phyloP scores from a whole-genome alignment of 345 rosid genomes.

The Turnera subulata region DNA sequence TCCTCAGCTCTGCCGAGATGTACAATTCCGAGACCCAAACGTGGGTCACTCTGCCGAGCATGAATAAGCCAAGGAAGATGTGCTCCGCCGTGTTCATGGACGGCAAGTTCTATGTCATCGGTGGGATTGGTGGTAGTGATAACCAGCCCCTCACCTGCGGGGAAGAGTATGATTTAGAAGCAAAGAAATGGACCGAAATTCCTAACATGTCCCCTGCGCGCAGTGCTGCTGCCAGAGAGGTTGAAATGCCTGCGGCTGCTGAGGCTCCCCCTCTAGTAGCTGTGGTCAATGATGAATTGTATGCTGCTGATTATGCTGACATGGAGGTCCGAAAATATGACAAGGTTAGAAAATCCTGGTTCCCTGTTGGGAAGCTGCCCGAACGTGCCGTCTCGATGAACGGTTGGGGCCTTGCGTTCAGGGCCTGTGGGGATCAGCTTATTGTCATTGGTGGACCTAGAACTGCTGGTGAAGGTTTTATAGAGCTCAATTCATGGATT shows the following conservation, averaged over 20 bases:
- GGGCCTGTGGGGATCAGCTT: conserved; percentile 83
- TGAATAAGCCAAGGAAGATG: conserved; percentile 86
- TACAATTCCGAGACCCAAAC: conserved; percentile 79
- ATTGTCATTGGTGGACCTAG: conserved; percentile 91
- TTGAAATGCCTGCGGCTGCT: conserved; percentile 53
- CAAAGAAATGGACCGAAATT: conserved; percentile 66
- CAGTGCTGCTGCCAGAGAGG: conserved; percentile 34
- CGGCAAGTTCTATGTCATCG: conserved; percentile 80
- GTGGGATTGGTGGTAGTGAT: conserved; percentile 66
- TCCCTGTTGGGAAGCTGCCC: conserved; percentile 69
- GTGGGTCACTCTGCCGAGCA: conserved; percentile 61
- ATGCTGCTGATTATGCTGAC: conserved; percentile 80
- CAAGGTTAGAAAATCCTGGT: conserved; percentile 56
- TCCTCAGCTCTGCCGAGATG: conserved; percentile 69
- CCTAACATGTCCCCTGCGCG: conserved; percentile 78
- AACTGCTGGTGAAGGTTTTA: conserved; percentile 63
- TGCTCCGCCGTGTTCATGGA: conserved; percentile 94
- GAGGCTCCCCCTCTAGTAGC: conserved; percentile 94
- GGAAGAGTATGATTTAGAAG: conserved; percentile 72
- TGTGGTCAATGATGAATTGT: conserved; percentile 71
- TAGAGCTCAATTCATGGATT: conserved; percentile 83
- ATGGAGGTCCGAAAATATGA: conserved; percentile 78
- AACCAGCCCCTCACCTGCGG: conserved; percentile 61
- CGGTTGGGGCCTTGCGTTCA: conserved; percentile 96
- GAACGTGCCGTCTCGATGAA: conserved; percentile 79